phyloP scores from a whole-genome alignment of 805 yeast genomes.

The Priceomyces carsonii region DNA sequence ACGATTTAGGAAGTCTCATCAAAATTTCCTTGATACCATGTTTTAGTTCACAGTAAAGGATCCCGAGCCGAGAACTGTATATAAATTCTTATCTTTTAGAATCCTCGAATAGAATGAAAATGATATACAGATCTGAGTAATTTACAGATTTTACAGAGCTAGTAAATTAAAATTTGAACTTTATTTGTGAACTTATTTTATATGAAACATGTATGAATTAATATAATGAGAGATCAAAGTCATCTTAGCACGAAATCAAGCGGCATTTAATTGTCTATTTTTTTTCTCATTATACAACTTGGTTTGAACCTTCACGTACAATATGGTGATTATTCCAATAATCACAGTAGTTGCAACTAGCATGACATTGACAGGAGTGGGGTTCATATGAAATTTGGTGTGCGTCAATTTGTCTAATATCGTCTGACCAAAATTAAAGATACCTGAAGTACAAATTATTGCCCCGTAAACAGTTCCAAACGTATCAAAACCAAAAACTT shows the following conservation, averaged over 20 bases:
- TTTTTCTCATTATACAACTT: slow-evolving; percentile 9
- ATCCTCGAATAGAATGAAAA: no score
- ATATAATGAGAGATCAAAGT: no score
- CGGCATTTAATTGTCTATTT: slow-evolving; percentile 7
- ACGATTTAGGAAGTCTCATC: no score
- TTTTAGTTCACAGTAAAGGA: no score
- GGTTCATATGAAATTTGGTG: slow-evolving; percentile 54
- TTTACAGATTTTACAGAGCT: no score
- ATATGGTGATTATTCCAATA: slow-evolving; percentile 44
- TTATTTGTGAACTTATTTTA: no score
- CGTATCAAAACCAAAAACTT: slow-evolving; percentile 62
- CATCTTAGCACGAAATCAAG: background rate
- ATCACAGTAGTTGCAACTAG: slow-evolving; percentile 40
- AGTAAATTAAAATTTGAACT: no score
- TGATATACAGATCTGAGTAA: no score
- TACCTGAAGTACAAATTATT: slow-evolving; percentile 53
- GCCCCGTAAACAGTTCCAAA: slow-evolving; percentile 62
- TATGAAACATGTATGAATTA: no score
- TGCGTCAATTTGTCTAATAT: slow-evolving; percentile 51
- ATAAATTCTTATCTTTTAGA: no score
- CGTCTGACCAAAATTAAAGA: slow-evolving; percentile 50
- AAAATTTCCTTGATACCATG: no score
- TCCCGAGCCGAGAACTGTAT: no score
- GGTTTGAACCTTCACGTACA: slow-evolving; percentile 33
- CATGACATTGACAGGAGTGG: slow-evolving; percentile 48